A percentile compares a stretch with the other conserved stretches of the same genome.
Evolutionary conservation across 163 green algal genomes (phyloP).

Genomic region (Chloromonas sp.): DNA sequence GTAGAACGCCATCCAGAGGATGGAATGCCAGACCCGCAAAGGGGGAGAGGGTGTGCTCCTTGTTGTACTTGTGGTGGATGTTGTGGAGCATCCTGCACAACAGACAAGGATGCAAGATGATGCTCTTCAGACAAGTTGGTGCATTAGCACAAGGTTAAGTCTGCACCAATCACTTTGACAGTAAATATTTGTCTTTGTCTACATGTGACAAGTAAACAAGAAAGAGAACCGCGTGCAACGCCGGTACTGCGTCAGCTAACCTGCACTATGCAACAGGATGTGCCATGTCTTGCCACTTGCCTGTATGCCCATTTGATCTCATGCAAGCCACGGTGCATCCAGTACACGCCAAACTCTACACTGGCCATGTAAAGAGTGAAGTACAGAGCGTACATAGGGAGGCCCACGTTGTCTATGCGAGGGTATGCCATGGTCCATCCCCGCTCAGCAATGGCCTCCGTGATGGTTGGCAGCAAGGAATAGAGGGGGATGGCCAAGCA

Average conservation of each 20-base stretch:
- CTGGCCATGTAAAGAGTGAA: slow-evolving; percentile 84
- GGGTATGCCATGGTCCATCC: slow-evolving; percentile 81
- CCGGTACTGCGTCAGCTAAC: no score
- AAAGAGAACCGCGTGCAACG: no score
- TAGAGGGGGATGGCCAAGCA: slow-evolving; percentile 80
- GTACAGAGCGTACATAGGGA: slow-evolving; percentile 60
- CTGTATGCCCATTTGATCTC: slow-evolving; percentile 71
- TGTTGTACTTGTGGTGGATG: slow-evolving; percentile 98
- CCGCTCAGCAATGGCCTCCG: slow-evolving; percentile 71
- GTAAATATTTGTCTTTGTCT: no score
- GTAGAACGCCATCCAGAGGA: slow-evolving; percentile 87
- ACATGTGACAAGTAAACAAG: no score
- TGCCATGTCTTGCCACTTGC: slow-evolving; percentile 13
- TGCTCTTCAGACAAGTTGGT: not conserved
- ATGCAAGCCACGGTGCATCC: slow-evolving; percentile 86
- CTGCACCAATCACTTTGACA: no score
- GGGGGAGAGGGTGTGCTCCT: slow-evolving; percentile 77
- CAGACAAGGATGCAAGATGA: not conserved
- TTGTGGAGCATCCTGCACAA: slow-evolving; percentile 66
- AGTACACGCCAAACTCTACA: slow-evolving; percentile 95
- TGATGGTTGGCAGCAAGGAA: slow-evolving; percentile 68
- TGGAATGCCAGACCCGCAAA: slow-evolving; percentile 88
- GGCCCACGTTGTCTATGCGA: slow-evolving; percentile 64
- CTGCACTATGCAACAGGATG: no score
- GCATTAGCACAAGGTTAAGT: no score